Percentiles rank a stretch among this genome's conserved stretches.
Evolutionary conservation across 768 basidiomycete species (phyloP).

Genomic region (Lactarius sp.): DNA sequence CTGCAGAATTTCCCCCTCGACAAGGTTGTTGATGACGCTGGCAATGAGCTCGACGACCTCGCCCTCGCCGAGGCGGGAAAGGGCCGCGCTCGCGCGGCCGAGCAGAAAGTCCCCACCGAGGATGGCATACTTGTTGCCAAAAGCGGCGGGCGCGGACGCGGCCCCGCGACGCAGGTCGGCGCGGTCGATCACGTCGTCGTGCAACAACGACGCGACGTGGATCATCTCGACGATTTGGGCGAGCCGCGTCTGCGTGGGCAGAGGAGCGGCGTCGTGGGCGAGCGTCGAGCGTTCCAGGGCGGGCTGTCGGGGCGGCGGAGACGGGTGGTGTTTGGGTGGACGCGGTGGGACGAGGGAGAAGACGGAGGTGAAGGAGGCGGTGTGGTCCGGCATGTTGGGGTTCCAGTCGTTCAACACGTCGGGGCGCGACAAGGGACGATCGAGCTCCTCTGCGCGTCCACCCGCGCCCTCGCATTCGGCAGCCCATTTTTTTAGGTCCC

Average conservation of each 20-base stretch:
- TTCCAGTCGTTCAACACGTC: constrained; percentile 91
- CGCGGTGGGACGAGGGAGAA: constrained; percentile 50
- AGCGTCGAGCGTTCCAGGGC: constrained; percentile 32
- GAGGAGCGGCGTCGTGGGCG: constrained; percentile 39
- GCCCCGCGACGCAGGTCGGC: constrained; percentile 66
- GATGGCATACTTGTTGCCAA: constrained; percentile 91
- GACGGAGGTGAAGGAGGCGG: constrained; percentile 54
- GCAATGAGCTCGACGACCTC: constrained; percentile 94
- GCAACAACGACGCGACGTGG: constrained; percentile 88
- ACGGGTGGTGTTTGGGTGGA: constrained; percentile 35
- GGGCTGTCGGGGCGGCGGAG: constrained; percentile 32
- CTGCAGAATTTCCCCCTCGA: constrained; percentile 94
- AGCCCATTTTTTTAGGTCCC: constrained; percentile 55
- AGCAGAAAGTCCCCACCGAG: constrained; percentile 95
- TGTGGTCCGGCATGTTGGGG: constrained; percentile 76
- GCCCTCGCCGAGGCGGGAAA: constrained; percentile 77
- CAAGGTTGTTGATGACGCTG: constrained; percentile 88
- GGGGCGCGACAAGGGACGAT: constrained; percentile 71
- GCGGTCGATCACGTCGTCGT: constrained; percentile 83
- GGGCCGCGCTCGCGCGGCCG: constrained; percentile 81
- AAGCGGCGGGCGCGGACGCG: constrained; percentile 65
- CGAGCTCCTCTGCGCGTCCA: constrained; percentile 56
- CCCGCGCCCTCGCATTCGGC: constrained; percentile 53
- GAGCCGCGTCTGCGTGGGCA: constrained; percentile 87
- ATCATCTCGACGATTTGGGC: constrained; percentile 99